These are phyloP conservation scores for Nephelium lappaceum DNA, from an alignment of 345 rosid species.

Conservation along the genomic window DNA sequence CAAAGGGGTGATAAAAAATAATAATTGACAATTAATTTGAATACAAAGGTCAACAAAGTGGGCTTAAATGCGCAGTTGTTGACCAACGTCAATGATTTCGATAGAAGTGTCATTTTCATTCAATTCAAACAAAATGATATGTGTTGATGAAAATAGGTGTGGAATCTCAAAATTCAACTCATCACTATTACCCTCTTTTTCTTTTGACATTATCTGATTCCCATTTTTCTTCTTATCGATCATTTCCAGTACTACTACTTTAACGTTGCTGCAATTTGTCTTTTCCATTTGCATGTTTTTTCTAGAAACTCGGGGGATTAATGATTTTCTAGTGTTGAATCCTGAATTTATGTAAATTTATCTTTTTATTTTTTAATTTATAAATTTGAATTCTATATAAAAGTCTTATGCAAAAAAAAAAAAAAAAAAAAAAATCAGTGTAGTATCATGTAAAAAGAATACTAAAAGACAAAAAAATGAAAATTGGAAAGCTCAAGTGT, in stretches of 20 bases:
- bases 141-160: neutral
- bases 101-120: slow-evolving; percentile 14
- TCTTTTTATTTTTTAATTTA: neutral
- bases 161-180: slow-evolving; percentile 1
- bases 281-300: neutral
- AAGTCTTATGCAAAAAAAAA: too few species aligned
- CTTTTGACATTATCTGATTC: neutral
- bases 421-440: too few species aligned
- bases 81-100: slow-evolving; percentile 11
- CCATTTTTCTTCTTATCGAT: neutral
- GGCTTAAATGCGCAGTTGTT: neutral
- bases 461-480: too few species aligned
- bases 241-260: neutral
- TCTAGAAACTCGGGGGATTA: neutral
- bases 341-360: neutral
- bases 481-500: too few species aligned
- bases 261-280: neutral
- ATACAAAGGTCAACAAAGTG: neutral
- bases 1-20: too few species aligned
- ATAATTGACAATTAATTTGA: too few species aligned
- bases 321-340: neutral
- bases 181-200: neutral
- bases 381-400: too few species aligned
- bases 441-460: too few species aligned
- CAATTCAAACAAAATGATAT: neutral